Conservation (phyloP, 306 rosid genomes). For the Prunus campanulata region DNA sequence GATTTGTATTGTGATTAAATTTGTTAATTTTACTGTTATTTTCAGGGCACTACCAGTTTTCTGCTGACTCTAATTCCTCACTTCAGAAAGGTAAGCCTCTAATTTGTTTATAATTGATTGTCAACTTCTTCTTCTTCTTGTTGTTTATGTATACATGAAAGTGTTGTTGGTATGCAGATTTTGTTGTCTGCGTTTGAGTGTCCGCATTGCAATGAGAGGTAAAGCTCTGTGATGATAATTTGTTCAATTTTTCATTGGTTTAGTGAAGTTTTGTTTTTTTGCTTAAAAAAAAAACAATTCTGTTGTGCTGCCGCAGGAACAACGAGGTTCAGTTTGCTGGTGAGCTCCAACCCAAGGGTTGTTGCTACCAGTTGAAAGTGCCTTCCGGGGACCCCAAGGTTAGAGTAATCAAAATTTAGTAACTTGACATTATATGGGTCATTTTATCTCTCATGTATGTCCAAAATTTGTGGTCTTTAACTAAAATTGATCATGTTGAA, state of each 20-base stretch:
- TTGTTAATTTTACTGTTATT: not conserved
- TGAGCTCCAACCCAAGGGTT: slow-evolving; percentile 85
- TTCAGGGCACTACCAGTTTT: slow-evolving; percentile 76
- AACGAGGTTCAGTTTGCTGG: slow-evolving; percentile 99
- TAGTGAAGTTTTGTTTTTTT: not conserved
- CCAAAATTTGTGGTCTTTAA: not conserved
- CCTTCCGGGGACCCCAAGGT: slow-evolving; percentile 71
- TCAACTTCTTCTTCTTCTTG: not conserved
- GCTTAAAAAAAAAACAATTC: not conserved
- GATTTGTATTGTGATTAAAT: not conserved
- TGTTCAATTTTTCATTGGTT: not conserved
- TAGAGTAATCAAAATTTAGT: slow-evolving; percentile 5
- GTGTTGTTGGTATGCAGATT: slow-evolving; percentile 45
- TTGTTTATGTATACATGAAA: not conserved
- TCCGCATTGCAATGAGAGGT: slow-evolving; percentile 94
- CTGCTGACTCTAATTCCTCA: slow-evolving; percentile 72
- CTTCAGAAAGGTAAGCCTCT: slow-evolving; percentile 69
- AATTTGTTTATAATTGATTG: not conserved
- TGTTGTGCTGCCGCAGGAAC: slow-evolving; percentile 46
- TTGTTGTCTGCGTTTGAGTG: slow-evolving; percentile 90
- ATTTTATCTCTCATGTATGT: not conserved
- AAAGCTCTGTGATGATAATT: slow-evolving; percentile 7
- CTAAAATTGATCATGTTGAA: not conserved
- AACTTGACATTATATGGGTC: not conserved
- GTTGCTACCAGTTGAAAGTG: slow-evolving; percentile 63